phyloP scores from a whole-genome alignment of 1,284 basidiomycete genomes.

The Mrakiaceae sp. region DNA sequence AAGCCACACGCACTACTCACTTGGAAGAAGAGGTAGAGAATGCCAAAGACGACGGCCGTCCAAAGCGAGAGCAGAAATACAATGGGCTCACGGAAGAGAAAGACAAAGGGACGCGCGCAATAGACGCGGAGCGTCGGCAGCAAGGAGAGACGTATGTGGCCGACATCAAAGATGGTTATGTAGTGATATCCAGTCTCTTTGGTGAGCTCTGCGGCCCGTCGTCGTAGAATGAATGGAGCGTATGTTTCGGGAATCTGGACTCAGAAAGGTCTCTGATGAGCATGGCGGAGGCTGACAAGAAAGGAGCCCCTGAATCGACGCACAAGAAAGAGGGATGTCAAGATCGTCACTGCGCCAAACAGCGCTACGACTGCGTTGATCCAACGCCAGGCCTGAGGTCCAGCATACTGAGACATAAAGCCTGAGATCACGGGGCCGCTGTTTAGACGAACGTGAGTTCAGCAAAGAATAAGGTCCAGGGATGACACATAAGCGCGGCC shows the following conservation, averaged over 20 bases:
- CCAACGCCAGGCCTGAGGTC: conserved; percentile 7
- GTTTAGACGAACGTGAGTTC: neutral
- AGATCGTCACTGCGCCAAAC: neutral
- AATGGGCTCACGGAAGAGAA: conserved; percentile 46
- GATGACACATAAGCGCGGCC: too few relatives aligned
- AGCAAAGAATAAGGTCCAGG: neutral
- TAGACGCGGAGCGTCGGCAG: neutral
- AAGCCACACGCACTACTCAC: neutral
- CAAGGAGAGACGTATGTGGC: neutral
- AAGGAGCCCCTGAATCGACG: neutral
- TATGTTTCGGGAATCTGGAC: conserved; percentile 8
- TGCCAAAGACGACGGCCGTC: conserved; percentile 45
- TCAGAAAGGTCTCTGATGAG: too few relatives aligned
- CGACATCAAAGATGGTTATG: neutral
- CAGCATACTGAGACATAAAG: conserved; percentile 1
- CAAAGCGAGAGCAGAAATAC: conserved; percentile 51
- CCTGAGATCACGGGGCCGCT: conserved; percentile 1
- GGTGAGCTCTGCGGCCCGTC: neutral
- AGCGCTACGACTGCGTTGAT: conserved; percentile 1
- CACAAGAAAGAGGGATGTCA: neutral
- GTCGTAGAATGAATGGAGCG: neutral
- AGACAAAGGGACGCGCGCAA: conserved; percentile 3
- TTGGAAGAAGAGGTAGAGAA: conserved; percentile 27
- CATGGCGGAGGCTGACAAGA: neutral
- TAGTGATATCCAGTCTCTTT: conserved; percentile 1